Evolutionary conservation across 768 basidiomycete genomes (phyloP), one percentile per base, ranked within the genome.

Genomic region (Dentipellis sp.): DNA sequence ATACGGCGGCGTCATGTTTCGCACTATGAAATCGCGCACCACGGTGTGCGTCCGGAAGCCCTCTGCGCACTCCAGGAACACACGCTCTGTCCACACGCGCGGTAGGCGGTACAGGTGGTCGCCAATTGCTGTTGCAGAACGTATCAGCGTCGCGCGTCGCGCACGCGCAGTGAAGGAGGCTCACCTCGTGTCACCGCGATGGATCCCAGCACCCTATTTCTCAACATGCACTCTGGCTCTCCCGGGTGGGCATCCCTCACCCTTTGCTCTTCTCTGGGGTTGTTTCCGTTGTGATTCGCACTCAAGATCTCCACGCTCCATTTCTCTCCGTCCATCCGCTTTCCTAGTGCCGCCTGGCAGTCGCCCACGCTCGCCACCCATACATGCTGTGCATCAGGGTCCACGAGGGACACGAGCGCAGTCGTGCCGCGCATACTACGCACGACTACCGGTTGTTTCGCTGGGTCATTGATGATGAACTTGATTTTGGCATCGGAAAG

Each of bases 321-420:
- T n/a, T 63, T 49, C 4, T 70, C 74, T 12, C 63, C 55, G 10
- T 56, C 40, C 21, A 59, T 57, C 56, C 71, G 71, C 12, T 63
- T 64, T 1, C 77, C 79, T 36, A 80, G 72, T 14, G 76, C 79
- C 56, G 78, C 79, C 59, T 73, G 73, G 59, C 79, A 79, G 63
- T 83, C 81, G 4, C 81, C 81, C 37, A 81, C 66, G 63, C 78
- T 80, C 3, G 77, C 79, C 11, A 81, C 77, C 79, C 80, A 82
- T 1, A 81, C 58, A 56, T 79, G 75, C 21, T 69, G 66, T 11
- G 60, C 65, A 12, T 55, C 42, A 4, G 78, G 75, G 56, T 80
- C 75, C 10, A 77, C 61, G 23, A 83, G 65, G 4, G 79, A 68
- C 36, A 81, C 63, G 10, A 81, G 69, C 3, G 71, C 77, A 1